phyloP scores from a whole-genome alignment of 768 basidiomycete species.

The Strobilomyces confusus region DNA sequence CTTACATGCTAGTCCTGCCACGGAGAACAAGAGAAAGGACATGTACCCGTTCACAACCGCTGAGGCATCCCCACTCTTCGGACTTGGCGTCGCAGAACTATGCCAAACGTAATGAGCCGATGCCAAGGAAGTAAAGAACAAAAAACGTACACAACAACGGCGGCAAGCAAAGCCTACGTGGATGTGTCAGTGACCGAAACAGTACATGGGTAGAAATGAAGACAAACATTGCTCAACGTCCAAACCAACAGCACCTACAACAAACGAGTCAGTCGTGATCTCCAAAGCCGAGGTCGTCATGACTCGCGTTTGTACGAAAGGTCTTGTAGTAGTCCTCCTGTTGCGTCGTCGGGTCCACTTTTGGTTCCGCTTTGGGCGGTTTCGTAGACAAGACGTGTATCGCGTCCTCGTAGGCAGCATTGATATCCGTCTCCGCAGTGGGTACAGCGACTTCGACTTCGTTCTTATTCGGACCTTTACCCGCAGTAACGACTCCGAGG shows the following conservation, averaged over 20 bases:
- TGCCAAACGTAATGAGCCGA: background rate
- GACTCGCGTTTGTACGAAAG: conserved; percentile 78
- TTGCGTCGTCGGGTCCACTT: conserved; percentile 54
- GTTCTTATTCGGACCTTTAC: conserved; percentile 56
- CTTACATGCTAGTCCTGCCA: conserved; percentile 84
- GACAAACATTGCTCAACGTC: conserved; percentile 76
- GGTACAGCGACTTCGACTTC: conserved; percentile 87
- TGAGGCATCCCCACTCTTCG: conserved; percentile 43
- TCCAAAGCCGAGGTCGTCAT: background rate
- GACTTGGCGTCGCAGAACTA: conserved; percentile 43
- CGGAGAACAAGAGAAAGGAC: conserved; percentile 84
- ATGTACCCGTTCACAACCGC: conserved; percentile 78
- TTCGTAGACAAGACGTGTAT: conserved; percentile 76
- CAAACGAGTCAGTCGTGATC: conserved; percentile 13
- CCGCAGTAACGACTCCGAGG: conserved; percentile 73
- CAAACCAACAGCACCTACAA: conserved; percentile 74
- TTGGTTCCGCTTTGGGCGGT: conserved; percentile 66
- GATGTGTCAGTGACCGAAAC: conserved; percentile 10
- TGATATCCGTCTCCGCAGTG: conserved; percentile 83
- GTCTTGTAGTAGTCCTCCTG: conserved; percentile 87
- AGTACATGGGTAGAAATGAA: conserved; percentile 22
- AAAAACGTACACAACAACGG: conserved; percentile 64
- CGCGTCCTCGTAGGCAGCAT: conserved; percentile 89
- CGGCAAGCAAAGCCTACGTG: conserved; percentile 62
- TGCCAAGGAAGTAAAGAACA: background rate